These are phyloP conservation scores for Scytalidium sp. DNA, from an alignment of 2,329 filamentous ascomycete genomes.

Conservation along the genomic window DNA sequence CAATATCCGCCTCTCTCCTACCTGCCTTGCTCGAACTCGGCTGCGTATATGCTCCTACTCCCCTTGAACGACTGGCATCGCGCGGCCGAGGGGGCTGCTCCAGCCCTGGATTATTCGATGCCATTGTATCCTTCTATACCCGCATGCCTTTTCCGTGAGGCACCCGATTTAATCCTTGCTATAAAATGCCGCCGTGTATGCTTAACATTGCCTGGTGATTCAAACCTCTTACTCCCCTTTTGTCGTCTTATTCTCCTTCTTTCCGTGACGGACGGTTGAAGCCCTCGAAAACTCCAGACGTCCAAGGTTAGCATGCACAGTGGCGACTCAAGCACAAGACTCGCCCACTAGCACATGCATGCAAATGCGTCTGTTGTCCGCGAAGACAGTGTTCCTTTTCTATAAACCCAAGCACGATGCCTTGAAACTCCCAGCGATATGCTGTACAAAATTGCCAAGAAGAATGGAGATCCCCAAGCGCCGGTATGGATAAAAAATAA, in stretches of 20 bases:
- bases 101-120: slow-evolving; percentile 38
- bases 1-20: slow-evolving; percentile 39
- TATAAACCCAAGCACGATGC: too few relatives aligned
- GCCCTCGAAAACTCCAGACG: not conserved
- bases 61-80: slow-evolving; percentile 31
- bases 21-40: slow-evolving; percentile 11
- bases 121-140: slow-evolving; percentile 34
- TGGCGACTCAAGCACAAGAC: not conserved
- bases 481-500: too few relatives aligned
- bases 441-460: too few relatives aligned
- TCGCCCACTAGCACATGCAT: not conserved
- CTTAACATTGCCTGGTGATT: slow-evolving; percentile 19
- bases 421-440: too few relatives aligned
- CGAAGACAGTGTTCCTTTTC: too few relatives aligned
- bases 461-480: too few relatives aligned
- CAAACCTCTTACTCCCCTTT: slow-evolving; percentile 9
- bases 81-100: slow-evolving; percentile 38
- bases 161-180: slow-evolving; percentile 19
- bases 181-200: slow-evolving; percentile 15
- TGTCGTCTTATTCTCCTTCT: slow-evolving; percentile 2
- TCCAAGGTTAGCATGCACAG: not conserved
- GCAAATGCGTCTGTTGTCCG: not conserved
- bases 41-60: slow-evolving; percentile 20
- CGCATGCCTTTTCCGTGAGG: slow-evolving; percentile 15
- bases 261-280: slow-evolving; percentile 10